A percentile compares a stretch with the other conserved stretches of the same genome.
Evolutionary conservation across 768 basidiomycete species (phyloP).

Genomic region (Terana coerulea): DNA sequence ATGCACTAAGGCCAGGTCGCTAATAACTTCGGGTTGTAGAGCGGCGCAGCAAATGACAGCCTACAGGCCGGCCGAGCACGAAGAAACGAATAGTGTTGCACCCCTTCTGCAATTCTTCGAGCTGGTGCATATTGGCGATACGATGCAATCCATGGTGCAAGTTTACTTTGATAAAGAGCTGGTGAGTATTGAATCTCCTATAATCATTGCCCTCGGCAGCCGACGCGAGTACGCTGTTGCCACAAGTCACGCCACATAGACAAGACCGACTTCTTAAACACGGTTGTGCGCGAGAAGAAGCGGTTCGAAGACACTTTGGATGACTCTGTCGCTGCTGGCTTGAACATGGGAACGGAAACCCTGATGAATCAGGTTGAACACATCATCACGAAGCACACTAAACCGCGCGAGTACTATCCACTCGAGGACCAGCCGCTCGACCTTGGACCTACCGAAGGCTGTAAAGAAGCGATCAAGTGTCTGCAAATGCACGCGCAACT

Average conservation of each 20-base stretch:
- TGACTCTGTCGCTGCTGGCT: slow-evolving; percentile 87
- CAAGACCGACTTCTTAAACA: slow-evolving; percentile 88
- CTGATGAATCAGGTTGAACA: slow-evolving; percentile 98
- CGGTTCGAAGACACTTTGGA: slow-evolving; percentile 90
- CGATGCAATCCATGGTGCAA: slow-evolving; percentile 95
- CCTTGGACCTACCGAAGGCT: slow-evolving; percentile 82
- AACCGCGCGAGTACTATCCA: slow-evolving; percentile 88
- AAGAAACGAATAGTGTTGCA: slow-evolving; percentile 78
- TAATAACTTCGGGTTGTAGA: slow-evolving; percentile 40
- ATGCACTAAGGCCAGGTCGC: slow-evolving; percentile 1
- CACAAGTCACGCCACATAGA: slow-evolving; percentile 92
- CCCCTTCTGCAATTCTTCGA: slow-evolving; percentile 97
- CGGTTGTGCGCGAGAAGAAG: slow-evolving; percentile 95
- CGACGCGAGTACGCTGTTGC: no score
- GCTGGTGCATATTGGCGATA: slow-evolving; percentile 94
- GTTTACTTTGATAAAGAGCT: slow-evolving; percentile 98
- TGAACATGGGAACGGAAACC: slow-evolving; percentile 94
- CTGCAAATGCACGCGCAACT: slow-evolving; percentile 89
- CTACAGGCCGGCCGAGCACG: slow-evolving; percentile 88
- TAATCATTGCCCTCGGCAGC: no score
- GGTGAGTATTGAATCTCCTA: slow-evolving; percentile 53
- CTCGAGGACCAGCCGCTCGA: slow-evolving; percentile 76
- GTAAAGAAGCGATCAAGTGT: slow-evolving; percentile 85
- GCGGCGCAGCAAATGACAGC: slow-evolving; percentile 85
- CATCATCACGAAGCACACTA: slow-evolving; percentile 78